Evolutionary conservation across 2,329 filamentous ascomycete genomes (phyloP).

Genomic region (Aspergillus sp.): DNA sequence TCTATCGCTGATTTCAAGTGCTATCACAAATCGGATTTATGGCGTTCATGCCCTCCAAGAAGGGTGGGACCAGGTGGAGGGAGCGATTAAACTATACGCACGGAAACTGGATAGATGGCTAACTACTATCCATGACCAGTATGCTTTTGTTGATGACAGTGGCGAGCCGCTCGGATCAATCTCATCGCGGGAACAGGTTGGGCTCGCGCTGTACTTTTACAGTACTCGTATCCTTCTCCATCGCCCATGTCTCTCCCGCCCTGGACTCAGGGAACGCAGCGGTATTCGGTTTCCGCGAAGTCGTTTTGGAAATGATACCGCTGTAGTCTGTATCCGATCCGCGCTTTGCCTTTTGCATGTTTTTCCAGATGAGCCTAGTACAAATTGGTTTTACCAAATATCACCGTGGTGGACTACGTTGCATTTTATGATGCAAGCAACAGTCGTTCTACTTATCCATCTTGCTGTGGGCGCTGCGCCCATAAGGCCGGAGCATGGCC

Average conservation of each 20-base stretch:
- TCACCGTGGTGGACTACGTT: slow-evolving; percentile 37
- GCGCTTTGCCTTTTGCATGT: slow-evolving; percentile 28
- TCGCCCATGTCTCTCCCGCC: background rate
- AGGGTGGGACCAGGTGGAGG: background rate
- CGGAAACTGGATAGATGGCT: background rate
- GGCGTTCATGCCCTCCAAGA: background rate
- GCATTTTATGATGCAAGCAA: slow-evolving; percentile 35
- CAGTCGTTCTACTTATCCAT: slow-evolving; percentile 29
- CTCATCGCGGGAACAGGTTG: background rate
- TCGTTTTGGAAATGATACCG: background rate
- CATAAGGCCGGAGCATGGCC: background rate
- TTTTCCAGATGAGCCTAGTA: slow-evolving; percentile 28
- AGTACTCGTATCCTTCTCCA: background rate
- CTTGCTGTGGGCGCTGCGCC: slow-evolving; percentile 4
- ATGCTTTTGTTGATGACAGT: background rate
- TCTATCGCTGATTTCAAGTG: background rate
- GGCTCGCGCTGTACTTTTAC: background rate
- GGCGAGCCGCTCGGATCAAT: background rate
- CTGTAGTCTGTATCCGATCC: slow-evolving; percentile 16
- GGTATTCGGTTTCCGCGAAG: background rate
- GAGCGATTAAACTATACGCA: background rate
- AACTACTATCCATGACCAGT: background rate
- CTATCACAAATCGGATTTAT: background rate
- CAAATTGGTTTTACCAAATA: slow-evolving; percentile 21
- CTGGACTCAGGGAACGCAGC: background rate